These are phyloP conservation scores for Hansfordia pulvinata DNA, from an alignment of 2,329 filamentous ascomycete genomes.

Conservation along the genomic window DNA sequence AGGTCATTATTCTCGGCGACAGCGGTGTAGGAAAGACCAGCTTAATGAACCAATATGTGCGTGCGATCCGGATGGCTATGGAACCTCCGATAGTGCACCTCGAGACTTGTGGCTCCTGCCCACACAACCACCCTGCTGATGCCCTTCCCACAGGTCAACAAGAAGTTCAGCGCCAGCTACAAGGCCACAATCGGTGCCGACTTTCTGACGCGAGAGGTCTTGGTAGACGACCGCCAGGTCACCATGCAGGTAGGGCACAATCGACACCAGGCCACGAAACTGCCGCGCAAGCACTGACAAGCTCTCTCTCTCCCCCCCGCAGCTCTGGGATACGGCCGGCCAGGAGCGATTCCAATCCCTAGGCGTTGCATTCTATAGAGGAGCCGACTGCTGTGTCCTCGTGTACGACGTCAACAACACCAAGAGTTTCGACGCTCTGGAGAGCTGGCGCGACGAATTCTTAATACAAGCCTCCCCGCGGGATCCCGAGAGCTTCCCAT, in stretches of 20 bases:
- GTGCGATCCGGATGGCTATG: too few species aligned
- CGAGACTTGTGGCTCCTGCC: too few species aligned
- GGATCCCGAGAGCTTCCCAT: slow-evolving; percentile 94
- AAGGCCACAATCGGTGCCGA: slow-evolving; percentile 98
- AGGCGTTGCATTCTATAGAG: slow-evolving; percentile 93
- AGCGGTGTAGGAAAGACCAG: slow-evolving; percentile 99
- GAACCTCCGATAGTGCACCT: too few species aligned
- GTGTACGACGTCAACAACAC: slow-evolving; percentile 99
- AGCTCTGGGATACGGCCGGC: slow-evolving; percentile 97
- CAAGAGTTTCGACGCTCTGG: slow-evolving; percentile 96
- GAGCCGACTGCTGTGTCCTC: slow-evolving; percentile 93
- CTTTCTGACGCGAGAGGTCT: slow-evolving; percentile 94
- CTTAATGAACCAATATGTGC: slow-evolving; percentile 99
- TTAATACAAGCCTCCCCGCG: slow-evolving; percentile 92
- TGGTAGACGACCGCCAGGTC: slow-evolving; percentile 92
- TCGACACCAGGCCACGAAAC: neutral
- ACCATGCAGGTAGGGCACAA: slow-evolving; percentile 73
- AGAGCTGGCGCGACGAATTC: slow-evolving; percentile 98
- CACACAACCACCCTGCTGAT: too few species aligned
- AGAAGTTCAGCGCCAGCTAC: slow-evolving; percentile 99
- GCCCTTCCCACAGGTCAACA: slow-evolving; percentile 71
- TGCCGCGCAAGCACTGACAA: slow-evolving; percentile 2
- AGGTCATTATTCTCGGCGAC: slow-evolving; percentile 98
- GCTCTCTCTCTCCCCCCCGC: slow-evolving; percentile 4
- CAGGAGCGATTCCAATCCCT: slow-evolving; percentile 97